These are phyloP conservation scores for Candida anutae DNA, from an alignment of 1,139 yeast genomes.

Conservation along the genomic window DNA sequence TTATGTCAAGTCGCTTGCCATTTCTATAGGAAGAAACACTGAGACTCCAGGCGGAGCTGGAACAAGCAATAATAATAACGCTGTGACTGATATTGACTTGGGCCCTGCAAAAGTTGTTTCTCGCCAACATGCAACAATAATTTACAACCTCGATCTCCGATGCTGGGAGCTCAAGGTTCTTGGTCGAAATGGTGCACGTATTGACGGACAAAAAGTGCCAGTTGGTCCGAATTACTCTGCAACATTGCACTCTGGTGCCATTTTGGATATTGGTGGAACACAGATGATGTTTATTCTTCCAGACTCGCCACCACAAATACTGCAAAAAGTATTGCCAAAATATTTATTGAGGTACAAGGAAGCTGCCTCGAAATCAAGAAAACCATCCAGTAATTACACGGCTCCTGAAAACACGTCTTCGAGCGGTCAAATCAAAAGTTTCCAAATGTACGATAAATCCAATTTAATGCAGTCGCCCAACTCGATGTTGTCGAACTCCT, in stretches of 20 bases:
- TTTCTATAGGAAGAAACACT: constrained; percentile 82
- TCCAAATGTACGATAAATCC: constrained; percentile 47
- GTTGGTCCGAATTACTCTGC: constrained; percentile 40
- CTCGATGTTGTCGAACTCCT: constrained; percentile 32
- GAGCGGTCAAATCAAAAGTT: constrained; percentile 9
- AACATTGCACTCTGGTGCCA: constrained; percentile 72
- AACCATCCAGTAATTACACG: constrained; percentile 5
- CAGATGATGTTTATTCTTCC: constrained; percentile 99
- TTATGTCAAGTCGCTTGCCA: constrained; percentile 74
- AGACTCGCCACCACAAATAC: constrained; percentile 70
- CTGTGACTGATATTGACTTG: constrained; percentile 69
- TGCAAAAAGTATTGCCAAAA: constrained; percentile 41
- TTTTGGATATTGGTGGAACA: constrained; percentile 90
- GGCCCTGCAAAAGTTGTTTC: constrained; percentile 97
- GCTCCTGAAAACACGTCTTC: constrained; percentile 1
- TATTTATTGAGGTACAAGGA: constrained; percentile 28
- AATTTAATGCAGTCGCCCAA: constrained; percentile 33
- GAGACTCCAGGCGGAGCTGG: constrained; percentile 26
- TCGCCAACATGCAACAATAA: constrained; percentile 79
- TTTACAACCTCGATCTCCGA: constrained; percentile 65
- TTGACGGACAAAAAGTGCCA: constrained; percentile 60
- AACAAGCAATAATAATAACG: constrained; percentile 7
- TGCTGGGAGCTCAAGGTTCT: constrained; percentile 78
- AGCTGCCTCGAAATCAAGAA: constrained; percentile 10
- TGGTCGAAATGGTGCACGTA: constrained; percentile 91